A percentile compares a stretch with the other conserved stretches of the same genome.
These are phyloP conservation scores for Irpex sp. DNA, from an alignment of 1,284 basidiomycete genomes.

Conservation along the genomic window DNA sequence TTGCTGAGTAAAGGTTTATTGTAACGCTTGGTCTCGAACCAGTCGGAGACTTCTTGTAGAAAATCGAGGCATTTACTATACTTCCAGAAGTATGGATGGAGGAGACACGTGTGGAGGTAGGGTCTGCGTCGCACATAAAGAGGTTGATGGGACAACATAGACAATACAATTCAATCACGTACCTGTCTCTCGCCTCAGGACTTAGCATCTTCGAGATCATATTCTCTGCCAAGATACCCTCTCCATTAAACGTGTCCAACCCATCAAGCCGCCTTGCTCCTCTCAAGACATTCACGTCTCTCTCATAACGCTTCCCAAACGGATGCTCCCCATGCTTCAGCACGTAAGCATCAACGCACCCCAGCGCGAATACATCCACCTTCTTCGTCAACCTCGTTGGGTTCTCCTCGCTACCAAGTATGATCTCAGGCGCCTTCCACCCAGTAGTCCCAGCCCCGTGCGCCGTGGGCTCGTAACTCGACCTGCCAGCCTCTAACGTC, in stretches of 20 bases:
- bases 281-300: constrained; percentile 90
- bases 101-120: constrained; percentile 79
- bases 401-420: too few relatives aligned
- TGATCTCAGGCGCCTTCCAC: constrained; percentile 96
- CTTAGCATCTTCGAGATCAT: constrained; percentile 77
- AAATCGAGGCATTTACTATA: constrained; percentile 83
- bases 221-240: constrained; percentile 82
- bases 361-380: too few relatives aligned
- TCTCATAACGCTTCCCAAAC: constrained; percentile 86
- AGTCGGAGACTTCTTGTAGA: constrained; percentile 94
- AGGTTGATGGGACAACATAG: background rate
- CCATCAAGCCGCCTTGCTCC: constrained; percentile 67
- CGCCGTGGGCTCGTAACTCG: constrained; percentile 82
- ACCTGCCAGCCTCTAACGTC: constrained; percentile 89
- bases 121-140: constrained; percentile 72
- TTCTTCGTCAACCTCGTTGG: too few relatives aligned
- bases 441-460: constrained; percentile 89
- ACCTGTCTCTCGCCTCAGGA: constrained; percentile 74
- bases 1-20: constrained; percentile 76
- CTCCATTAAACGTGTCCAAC: constrained; percentile 83
- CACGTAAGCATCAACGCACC: too few relatives aligned
- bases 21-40: constrained; percentile 96
- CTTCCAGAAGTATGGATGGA: constrained; percentile 98
- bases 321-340: too few relatives aligned
- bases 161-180: constrained; percentile 22